Evolutionary conservation across 2,329 filamentous ascomycete genomes (phyloP).

Genomic region (Claviceps maximensis): DNA sequence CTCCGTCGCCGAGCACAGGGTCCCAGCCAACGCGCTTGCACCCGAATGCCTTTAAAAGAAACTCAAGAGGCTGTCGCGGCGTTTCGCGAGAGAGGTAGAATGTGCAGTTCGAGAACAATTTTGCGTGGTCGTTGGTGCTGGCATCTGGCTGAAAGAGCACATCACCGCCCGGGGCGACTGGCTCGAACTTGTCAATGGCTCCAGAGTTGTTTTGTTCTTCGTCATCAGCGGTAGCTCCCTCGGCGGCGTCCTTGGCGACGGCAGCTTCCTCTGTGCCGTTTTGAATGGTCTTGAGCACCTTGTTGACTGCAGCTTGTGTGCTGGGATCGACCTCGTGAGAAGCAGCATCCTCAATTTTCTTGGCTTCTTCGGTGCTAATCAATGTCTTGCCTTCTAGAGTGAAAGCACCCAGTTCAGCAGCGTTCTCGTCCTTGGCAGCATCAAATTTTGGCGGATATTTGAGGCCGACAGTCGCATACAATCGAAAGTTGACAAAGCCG

Average conservation of each 20-base stretch:
- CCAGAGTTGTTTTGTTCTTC: constrained; percentile 27
- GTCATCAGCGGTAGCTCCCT: constrained; percentile 27
- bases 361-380: constrained; percentile 38
- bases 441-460: constrained; percentile 97
- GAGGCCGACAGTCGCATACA: constrained; percentile 82
- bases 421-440: constrained; percentile 70
- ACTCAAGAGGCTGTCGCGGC: constrained; percentile 79
- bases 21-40: constrained; percentile 97
- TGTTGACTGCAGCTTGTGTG: constrained; percentile 53
- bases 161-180: constrained; percentile 72
- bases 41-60: constrained; percentile 84
- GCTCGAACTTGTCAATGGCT: constrained; percentile 83
- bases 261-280: constrained; percentile 33
- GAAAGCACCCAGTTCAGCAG: constrained; percentile 82
- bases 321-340: constrained; percentile 44
- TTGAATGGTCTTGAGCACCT: constrained; percentile 56
- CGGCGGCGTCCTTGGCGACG: constrained; percentile 19
- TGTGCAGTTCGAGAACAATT: constrained; percentile 79
- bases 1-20: constrained; percentile 73
- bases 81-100: constrained; percentile 92
- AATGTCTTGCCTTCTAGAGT: constrained; percentile 66
- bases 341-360: constrained; percentile 31
- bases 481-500: constrained; percentile 87
- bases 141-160: constrained; percentile 65
- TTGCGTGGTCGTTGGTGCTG: constrained; percentile 51